Conservation (phyloP, 1,284 basidiomycete species). For the Coriolopsis trogii region DNA sequence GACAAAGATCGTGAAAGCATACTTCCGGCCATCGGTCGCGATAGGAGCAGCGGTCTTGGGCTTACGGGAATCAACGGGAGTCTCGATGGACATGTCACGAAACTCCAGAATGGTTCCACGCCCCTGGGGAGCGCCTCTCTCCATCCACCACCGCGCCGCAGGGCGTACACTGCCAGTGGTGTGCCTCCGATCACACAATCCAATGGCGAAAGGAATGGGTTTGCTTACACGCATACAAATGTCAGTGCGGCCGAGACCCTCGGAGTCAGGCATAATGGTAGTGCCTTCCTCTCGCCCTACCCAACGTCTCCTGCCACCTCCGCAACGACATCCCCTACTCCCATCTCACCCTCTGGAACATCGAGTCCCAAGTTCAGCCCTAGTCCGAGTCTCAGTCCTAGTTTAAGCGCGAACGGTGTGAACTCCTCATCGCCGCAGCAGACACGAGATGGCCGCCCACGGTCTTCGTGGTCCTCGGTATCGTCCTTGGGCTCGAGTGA, state of each 20-base stretch:
- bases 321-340: slow-evolving; percentile 10
- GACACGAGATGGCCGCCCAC: slow-evolving; percentile 28
- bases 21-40: slow-evolving; percentile 21
- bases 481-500: slow-evolving; percentile 54
- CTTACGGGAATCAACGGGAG: slow-evolving; percentile 13
- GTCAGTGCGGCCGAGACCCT: slow-evolving; percentile 40
- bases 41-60: slow-evolving; percentile 17
- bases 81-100: slow-evolving; percentile 8
- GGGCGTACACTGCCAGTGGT: slow-evolving; percentile 48
- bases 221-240: slow-evolving; percentile 37
- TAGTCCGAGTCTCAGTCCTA: slow-evolving; percentile 20
- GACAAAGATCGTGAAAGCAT: slow-evolving; percentile 40
- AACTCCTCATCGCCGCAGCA: slow-evolving; percentile 11
- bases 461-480: slow-evolving; percentile 52
- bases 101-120: slow-evolving; percentile 13
- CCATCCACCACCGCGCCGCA: slow-evolving; percentile 63
- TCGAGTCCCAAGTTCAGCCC: slow-evolving; percentile 20
- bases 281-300: slow-evolving; percentile 21
- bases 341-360: slow-evolving; percentile 17
- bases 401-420: slow-evolving; percentile 10
- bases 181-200: slow-evolving; percentile 18
- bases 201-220: slow-evolving; percentile 22
- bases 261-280: slow-evolving; percentile 32
- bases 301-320: slow-evolving; percentile 17
- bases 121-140: slow-evolving; percentile 46